A percentile compares a stretch with the other conserved stretches of the same genome.
These are phyloP conservation scores for Cordyceps cicadae DNA, from an alignment of 2,329 filamentous ascomycete species.

Conservation along the genomic window DNA sequence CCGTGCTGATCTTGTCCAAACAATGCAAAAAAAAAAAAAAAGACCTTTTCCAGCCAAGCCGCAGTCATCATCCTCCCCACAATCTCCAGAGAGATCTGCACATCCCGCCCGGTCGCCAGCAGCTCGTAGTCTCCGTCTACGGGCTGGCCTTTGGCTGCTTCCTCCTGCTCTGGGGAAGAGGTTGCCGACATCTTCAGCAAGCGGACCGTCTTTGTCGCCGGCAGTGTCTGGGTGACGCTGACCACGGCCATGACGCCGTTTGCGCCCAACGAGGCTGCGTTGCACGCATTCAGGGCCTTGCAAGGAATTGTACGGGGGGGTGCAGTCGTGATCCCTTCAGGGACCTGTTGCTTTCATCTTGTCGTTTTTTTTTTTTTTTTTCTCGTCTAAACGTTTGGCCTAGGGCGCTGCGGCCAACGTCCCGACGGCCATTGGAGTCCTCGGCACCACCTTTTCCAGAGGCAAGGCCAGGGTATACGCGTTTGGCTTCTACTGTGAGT, in stretches of 20 bases:
- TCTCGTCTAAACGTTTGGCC: neutral
- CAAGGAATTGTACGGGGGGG: conserved; percentile 43
- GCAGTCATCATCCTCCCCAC: conserved; percentile 52
- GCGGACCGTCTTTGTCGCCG: conserved; percentile 50
- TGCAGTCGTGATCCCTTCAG: no score
- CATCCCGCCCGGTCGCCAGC: conserved; percentile 44
- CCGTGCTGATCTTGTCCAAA: neutral
- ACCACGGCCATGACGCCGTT: conserved; percentile 50
- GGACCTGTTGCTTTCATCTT: neutral
- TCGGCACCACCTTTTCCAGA: conserved; percentile 51
- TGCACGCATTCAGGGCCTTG: conserved; percentile 52
- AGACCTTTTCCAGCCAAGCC: conserved; percentile 47
- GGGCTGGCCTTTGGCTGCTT: conserved; percentile 54
- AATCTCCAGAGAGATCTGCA: conserved; percentile 41
- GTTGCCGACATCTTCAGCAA: conserved; percentile 54
- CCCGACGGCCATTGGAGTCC: conserved; percentile 55
- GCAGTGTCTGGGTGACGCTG: conserved; percentile 48
- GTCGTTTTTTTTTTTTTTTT: no score
- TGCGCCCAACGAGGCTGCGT: conserved; percentile 51
- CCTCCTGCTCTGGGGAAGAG: conserved; percentile 50
- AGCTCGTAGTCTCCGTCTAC: conserved; percentile 55
- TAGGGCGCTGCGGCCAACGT: conserved; percentile 52
- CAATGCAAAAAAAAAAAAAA: no score
- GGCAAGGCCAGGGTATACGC: conserved; percentile 57
- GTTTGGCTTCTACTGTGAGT: conserved; percentile 45